phyloP scores from a whole-genome alignment of 129 eudicot species.

The Flaveria robusta region DNA sequence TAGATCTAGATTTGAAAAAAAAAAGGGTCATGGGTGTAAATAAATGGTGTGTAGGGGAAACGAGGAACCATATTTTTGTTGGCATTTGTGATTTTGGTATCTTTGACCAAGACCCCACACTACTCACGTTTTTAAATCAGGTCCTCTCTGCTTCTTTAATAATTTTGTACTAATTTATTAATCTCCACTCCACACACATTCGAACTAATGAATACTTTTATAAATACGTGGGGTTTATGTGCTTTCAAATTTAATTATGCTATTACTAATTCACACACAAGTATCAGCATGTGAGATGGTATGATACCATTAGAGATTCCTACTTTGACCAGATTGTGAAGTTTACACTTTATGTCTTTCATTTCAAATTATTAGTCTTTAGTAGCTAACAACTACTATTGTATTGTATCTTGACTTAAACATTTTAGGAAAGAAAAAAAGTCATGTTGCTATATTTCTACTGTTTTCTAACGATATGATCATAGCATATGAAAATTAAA shows the following conservation, averaged over 20 bases:
- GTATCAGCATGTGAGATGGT: background rate
- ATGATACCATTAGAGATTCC: slow-evolving; percentile 1
- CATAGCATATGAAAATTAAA: no score
- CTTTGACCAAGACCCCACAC: slow-evolving; percentile 25
- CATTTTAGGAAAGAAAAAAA: no score
- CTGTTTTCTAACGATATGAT: no score
- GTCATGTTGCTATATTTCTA: no score
- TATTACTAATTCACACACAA: slow-evolving; percentile 3
- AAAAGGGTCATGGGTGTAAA: background rate
- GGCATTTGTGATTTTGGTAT: slow-evolving; percentile 26
- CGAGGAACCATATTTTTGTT: slow-evolving; percentile 25
- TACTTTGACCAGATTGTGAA: slow-evolving; percentile 5
- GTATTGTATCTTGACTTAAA: no score
- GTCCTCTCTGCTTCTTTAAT: background rate
- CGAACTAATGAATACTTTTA: background rate
- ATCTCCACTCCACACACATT: background rate
- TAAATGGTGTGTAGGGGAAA: background rate
- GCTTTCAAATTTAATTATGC: background rate
- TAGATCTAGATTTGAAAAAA: no score
- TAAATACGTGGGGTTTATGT: background rate
- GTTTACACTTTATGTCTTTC: background rate
- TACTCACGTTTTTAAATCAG: background rate
- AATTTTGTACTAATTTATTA: slow-evolving; percentile 5
- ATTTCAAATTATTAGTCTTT: background rate
- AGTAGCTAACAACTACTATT: background rate